A percentile compares a stretch with the other conserved stretches of the same genome.
These are phyloP conservation scores for Ophiostoma ulmi DNA, from an alignment of 2,329 filamentous ascomycete species.

Conservation along the genomic window DNA sequence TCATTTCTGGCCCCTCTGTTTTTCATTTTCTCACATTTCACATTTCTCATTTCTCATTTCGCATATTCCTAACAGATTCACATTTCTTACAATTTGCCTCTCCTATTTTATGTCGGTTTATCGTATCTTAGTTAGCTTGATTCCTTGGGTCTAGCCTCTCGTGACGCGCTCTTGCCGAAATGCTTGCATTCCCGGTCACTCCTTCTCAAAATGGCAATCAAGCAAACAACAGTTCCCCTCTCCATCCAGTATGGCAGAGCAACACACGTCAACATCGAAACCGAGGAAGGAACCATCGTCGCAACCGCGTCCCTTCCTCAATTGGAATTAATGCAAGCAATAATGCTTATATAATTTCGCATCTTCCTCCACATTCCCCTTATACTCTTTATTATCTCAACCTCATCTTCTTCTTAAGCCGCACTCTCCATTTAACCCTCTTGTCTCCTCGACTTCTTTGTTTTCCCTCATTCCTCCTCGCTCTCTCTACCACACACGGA, in stretches of 20 bases:
- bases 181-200: conserved; percentile 14
- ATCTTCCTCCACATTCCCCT: not conserved
- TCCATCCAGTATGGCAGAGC: conserved; percentile 10
- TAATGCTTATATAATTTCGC: not conserved
- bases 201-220: conserved; percentile 11
- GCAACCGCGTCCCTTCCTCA: conserved; percentile 12
- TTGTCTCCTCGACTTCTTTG: not conserved
- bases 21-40: not conserved
- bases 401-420: not conserved
- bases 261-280: conserved; percentile 17
- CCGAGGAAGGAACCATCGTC: conserved; percentile 10
- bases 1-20: not conserved
- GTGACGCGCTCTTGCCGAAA: conserved; percentile 2
- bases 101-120: not conserved
- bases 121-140: too few species aligned
- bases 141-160: not conserved
- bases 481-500: not conserved
- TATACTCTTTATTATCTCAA: not conserved
- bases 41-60: not conserved
- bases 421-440: not conserved
- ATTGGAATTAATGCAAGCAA: not conserved
- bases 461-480: not conserved
- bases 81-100: not conserved
- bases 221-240: not conserved
- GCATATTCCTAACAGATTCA: not conserved